Conservation (phyloP, 2,329 filamentous ascomycete species). For the Emergomyces pasteurianus region DNA sequence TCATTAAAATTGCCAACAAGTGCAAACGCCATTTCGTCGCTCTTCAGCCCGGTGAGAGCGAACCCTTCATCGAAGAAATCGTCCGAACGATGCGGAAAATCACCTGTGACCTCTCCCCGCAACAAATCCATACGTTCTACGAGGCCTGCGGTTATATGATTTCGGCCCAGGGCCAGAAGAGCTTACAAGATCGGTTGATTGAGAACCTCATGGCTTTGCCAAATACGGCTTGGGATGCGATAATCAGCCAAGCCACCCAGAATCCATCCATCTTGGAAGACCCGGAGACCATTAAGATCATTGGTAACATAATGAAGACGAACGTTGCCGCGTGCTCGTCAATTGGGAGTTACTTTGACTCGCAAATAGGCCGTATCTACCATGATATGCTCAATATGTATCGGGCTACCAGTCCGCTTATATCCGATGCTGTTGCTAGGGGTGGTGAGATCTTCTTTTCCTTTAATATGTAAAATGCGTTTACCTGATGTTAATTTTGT, state of each 20-base stretch:
- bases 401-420: constrained; percentile 87
- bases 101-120: constrained; percentile 84
- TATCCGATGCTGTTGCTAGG: constrained; percentile 78
- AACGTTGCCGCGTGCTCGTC: constrained; percentile 98
- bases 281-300: constrained; percentile 90
- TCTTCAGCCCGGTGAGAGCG: constrained; percentile 81
- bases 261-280: constrained; percentile 83
- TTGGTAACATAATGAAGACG: constrained; percentile 99
- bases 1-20: constrained; percentile 98
- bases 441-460: constrained; percentile 49
- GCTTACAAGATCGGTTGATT: constrained; percentile 82
- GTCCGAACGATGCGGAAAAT: constrained; percentile 93
- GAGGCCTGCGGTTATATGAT: constrained; percentile 99
- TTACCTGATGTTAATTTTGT: neutral
- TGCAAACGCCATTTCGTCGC: constrained; percentile 96
- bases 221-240: constrained; percentile 89
- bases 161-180: constrained; percentile 88
- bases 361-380: constrained; percentile 94
- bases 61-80: constrained; percentile 98
- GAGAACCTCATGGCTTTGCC: constrained; percentile 86
- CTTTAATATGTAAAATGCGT: neutral
- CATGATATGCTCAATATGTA: constrained; percentile 99
- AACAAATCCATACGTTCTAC: constrained; percentile 98
- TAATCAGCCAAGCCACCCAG: constrained; percentile 76
- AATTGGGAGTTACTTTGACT: constrained; percentile 94